Base-by-base conservation (phyloP, 2,329 filamentous ascomycete species). In the Aspergillaceae sp. region DNA sequence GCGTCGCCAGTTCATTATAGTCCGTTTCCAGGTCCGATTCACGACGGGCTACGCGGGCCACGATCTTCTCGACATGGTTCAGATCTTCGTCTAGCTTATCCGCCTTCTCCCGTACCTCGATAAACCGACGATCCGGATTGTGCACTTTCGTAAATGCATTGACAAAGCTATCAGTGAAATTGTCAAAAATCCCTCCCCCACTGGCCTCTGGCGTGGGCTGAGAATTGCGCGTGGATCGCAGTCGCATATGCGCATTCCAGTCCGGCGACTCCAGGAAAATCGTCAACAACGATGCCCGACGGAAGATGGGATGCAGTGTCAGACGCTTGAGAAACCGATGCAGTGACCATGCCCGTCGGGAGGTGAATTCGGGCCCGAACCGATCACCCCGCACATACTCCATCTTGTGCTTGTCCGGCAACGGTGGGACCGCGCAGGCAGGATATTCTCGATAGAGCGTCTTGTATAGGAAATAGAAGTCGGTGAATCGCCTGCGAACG, bases 381-480 rank as follows among this genome's bases (percentile, higher is more conserved):
- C 92, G 85, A 72, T 97, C 91, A 56, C 92, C 92, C 33, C 90
- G 86, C 43, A 97, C 92, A 63, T 97, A 97, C 63, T 95, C 89
- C 87, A 98, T 95, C 70, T 94, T 94, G 75, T 97, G 91, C 76
- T 97, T 98, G 71, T 97, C 92, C 44, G 92, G 92, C 45, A 98
- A 76, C 41, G 92, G 92, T 29, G 92, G 92, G 3, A 98, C 87
- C 41, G 92, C 92, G 67, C 86, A 87, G 71, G 88, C 87, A 49
- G 89, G 87, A 60, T 88, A 97, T 65, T 96, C 90, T 63, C 83
- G 83, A 52, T 78, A 82, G 43, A 98, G 82, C 30, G 87, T 84
- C 70, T 94, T 96, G 73, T 87, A 96, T 51, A 98, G 81, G 66
- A 95, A 98, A 56, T 94, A 84, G 64, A 98, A 98, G 72, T 98